Evolutionary conservation across 257 asterid genomes (phyloP).

Genomic region (Catharanthus roseus): DNA sequence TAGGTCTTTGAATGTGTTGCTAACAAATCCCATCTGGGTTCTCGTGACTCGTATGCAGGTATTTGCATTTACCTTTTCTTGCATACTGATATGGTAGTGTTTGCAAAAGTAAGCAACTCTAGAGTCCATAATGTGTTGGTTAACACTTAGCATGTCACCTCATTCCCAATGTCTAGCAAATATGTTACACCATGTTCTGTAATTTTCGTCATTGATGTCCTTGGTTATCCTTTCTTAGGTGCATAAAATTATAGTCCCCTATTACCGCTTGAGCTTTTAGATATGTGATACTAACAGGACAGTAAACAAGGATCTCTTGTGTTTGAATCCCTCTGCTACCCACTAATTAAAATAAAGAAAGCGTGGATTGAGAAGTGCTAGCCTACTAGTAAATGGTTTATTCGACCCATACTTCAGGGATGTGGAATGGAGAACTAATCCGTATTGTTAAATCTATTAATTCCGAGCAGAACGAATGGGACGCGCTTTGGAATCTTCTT

Average conservation of each 20-base stretch:
- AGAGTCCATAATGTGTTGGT: not conserved
- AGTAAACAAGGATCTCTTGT: not conserved
- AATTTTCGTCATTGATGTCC: no score
- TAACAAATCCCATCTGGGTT: slow-evolving; percentile 90
- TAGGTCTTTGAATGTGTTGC: slow-evolving; percentile 74
- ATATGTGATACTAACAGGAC: not conserved
- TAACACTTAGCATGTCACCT: not conserved
- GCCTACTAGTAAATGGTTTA: not conserved
- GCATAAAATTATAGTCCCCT: not conserved
- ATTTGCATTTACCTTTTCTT: slow-evolving; percentile 1
- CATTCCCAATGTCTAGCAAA: no score
- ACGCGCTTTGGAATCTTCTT: no score
- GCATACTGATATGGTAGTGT: not conserved
- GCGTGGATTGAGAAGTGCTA: not conserved
- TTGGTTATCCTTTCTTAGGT: not conserved
- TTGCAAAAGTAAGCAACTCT: not conserved
- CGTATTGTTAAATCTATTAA: no score
- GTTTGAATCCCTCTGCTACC: not conserved
- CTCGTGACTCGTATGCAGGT: slow-evolving; percentile 99
- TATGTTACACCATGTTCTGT: no score
- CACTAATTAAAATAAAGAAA: not conserved
- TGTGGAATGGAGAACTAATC: not conserved
- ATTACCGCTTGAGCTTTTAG: not conserved
- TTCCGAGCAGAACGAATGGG: no score
- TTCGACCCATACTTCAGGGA: not conserved